Evolutionary conservation across 1,284 basidiomycete species (phyloP).

Genomic region (Malassezia obtusa): DNA sequence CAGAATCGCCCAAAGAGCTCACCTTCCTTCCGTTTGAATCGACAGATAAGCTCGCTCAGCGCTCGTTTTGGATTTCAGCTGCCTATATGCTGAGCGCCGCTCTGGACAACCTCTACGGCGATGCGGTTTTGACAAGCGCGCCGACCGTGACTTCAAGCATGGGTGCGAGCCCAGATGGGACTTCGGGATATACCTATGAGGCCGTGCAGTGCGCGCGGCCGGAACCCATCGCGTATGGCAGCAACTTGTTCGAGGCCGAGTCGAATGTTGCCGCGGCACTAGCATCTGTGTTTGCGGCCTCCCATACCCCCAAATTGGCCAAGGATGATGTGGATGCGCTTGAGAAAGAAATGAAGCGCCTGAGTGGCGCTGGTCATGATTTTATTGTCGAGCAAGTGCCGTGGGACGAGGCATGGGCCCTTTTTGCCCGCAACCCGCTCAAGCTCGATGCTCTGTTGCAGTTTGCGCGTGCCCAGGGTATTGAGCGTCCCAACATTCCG

Average conservation of each 20-base stretch:
- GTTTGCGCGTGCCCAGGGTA: background rate
- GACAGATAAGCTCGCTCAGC: slow-evolving; percentile 10
- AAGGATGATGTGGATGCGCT: background rate
- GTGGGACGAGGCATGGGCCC: background rate
- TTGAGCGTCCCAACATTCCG: background rate
- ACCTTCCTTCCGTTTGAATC: slow-evolving; percentile 11
- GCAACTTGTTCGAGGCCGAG: background rate
- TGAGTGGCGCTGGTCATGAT: background rate
- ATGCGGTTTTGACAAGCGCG: background rate
- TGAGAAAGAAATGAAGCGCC: background rate
- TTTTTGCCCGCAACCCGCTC: slow-evolving; percentile 13
- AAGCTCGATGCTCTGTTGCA: slow-evolving; percentile 8
- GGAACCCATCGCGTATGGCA: background rate
- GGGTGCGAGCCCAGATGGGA: background rate
- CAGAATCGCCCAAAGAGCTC: background rate
- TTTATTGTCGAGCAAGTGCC: background rate
- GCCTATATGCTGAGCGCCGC: slow-evolving; percentile 17
- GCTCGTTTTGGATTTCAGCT: slow-evolving; percentile 19
- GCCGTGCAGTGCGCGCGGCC: background rate
- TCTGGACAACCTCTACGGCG: background rate
- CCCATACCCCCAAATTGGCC: background rate
- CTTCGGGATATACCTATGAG: slow-evolving; percentile 15
- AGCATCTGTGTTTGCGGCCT: background rate
- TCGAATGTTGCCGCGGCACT: slow-evolving; percentile 1
- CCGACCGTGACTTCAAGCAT: slow-evolving; percentile 3